Conservation (phyloP, 2,329 filamentous ascomycete genomes). For the Reticulascus tulasneorum region DNA sequence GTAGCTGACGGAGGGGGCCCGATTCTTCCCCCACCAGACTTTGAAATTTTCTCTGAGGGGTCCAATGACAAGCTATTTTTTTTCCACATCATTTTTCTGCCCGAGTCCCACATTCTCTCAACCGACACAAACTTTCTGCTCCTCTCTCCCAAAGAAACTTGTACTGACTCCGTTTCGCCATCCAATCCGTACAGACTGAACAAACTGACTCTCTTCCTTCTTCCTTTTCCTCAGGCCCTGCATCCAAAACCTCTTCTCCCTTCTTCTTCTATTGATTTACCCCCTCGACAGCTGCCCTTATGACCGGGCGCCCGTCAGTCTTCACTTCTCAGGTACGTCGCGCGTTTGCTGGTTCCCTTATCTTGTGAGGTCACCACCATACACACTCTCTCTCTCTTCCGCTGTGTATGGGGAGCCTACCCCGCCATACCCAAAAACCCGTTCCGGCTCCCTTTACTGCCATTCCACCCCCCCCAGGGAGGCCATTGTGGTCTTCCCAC, state of each 20-base stretch:
- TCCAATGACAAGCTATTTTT: conserved; percentile 16
- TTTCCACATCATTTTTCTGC: conserved; percentile 10
- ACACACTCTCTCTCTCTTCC: not conserved
- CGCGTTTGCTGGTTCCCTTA: not conserved
- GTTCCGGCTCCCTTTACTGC: no score
- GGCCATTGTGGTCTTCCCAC: not conserved
- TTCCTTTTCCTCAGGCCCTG: conserved; percentile 6
- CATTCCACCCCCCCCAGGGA: no score
- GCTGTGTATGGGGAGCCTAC: no score
- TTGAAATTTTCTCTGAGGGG: conserved; percentile 7
- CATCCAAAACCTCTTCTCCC: conserved; percentile 12
- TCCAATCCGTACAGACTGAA: no score
- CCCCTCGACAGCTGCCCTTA: conserved; percentile 60
- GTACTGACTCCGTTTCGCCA: conserved; percentile 11
- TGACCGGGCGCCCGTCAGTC: conserved; percentile 79
- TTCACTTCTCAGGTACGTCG: conserved; percentile 79
- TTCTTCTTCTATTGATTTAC: conserved; percentile 23
- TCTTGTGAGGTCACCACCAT: not conserved
- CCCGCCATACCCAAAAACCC: no score
- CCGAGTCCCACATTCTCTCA: conserved; percentile 9
- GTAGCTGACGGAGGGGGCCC: no score
- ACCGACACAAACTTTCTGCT: conserved; percentile 2
- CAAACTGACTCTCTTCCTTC: no score
- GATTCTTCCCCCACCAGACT: conserved; percentile 3
- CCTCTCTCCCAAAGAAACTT: conserved; percentile 7